phyloP scores from a whole-genome alignment of 2,329 filamentous ascomycete species.

The Colletotrichum viniferum region DNA sequence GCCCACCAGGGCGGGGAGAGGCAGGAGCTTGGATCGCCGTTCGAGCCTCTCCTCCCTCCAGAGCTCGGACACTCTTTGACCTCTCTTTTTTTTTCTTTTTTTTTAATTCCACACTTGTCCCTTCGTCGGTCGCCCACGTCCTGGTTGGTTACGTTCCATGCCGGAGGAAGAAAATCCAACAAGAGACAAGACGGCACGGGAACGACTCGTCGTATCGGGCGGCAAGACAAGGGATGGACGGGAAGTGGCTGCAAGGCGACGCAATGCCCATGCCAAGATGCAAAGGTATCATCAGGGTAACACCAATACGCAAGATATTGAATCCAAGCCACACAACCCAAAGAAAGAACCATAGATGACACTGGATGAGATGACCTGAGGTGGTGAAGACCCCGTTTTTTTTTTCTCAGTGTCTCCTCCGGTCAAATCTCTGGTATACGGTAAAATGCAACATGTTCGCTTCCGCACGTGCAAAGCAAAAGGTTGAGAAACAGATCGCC shows the following conservation, averaged over 20 bases:
- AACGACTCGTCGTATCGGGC: slow-evolving; percentile 1
- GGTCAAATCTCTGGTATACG: slow-evolving; percentile 5
- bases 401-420: neutral
- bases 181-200: neutral
- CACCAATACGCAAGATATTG: neutral
- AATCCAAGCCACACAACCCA: neutral
- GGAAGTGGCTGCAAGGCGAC: slow-evolving; percentile 13
- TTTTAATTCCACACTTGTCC: neutral
- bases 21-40: neutral
- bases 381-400: neutral
- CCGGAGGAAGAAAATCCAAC: neutral
- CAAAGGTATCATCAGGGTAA: slow-evolving; percentile 12
- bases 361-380: neutral
- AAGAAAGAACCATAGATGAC: neutral
- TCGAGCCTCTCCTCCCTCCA: slow-evolving; percentile 3
- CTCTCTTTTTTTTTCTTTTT: neutral
- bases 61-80: slow-evolving; percentile 19
- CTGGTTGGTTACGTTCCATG: neutral
- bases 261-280: neutral
- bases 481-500: neutral
- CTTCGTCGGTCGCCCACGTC: neutral
- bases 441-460: neutral
- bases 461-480: neutral
- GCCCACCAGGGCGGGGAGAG: neutral
- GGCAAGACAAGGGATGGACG: neutral